Base-by-base conservation (phyloP, 2,329 filamentous ascomycete species). In the Geosmithia putterillii region DNA sequence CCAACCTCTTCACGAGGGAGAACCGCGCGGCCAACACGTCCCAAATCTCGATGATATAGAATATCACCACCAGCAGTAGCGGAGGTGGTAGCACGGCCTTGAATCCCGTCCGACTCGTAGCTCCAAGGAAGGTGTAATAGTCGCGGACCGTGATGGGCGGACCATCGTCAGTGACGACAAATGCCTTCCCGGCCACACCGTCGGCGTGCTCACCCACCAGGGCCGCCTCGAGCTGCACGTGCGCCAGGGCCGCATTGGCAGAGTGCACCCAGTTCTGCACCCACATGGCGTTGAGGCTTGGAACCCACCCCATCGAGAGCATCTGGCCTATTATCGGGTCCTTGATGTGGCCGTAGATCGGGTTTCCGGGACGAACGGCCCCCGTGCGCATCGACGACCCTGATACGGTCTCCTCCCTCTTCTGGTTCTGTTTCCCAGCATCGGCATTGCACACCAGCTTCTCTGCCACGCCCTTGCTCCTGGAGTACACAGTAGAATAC, bases 191-290 rank as follows among this genome's bases (percentile, higher is more conserved):
- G 9, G 63, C 61, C 25, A 35, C 25, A 7, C 54, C 44, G 48
- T 48, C 39, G 4, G 47, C 55, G 38, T 63, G 57, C 17, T 59
- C 56, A 20, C 62, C 56, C 23, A 71, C 48, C 1, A 79, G 62
- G 6, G 68, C 68, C 17, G 65, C 63, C 54, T 76, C 73, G 53
- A 72, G 71, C 20, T 66, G 58, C 4, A 76, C 59, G 49, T 78
- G 73, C 4, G 66, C 71, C 17, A 75, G 56, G 9, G 72, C 70
- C 46, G 73, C 68, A 54, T 78, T 76, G 43, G 67, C 64, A 4
- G 61, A 63, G 47, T 67, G 61, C 40, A 72, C 66, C 50, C 69
- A 72, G 53, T 66, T 69, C 51, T 75, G 70, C 21, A 72, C 57
- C 12, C 25, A n/a, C 12, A 17, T 12, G n/a, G 25, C 17, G 41